Evolutionary conservation across 257 asterid genomes (phyloP).

Genomic region (Coffea canephora): DNA sequence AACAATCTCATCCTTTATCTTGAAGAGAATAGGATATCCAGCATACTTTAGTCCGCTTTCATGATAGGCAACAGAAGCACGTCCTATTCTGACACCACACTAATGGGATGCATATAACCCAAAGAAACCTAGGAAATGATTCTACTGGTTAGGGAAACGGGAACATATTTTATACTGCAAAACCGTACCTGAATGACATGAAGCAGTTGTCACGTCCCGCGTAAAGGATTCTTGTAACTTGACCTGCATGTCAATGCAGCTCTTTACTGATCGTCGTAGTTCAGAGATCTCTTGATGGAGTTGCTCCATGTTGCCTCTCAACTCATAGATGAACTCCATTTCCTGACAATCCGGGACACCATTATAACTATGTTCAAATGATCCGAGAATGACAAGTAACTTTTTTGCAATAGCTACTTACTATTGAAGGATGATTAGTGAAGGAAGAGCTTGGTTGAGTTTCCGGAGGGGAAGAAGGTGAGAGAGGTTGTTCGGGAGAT

Average conservation of each 20-base stretch:
- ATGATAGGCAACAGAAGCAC: neutral
- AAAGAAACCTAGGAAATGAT: neutral
- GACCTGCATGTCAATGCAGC: slow-evolving; percentile 66
- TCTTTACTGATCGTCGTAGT: slow-evolving; percentile 61
- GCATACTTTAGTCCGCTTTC: neutral
- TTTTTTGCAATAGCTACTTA: slow-evolving; percentile 31
- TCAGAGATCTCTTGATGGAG: slow-evolving; percentile 73
- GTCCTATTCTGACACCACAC: neutral
- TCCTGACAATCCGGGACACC: slow-evolving; percentile 43
- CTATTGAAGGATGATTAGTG: slow-evolving; percentile 47
- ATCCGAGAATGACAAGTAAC: neutral
- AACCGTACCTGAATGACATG: slow-evolving; percentile 51
- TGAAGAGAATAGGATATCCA: neutral
- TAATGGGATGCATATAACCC: neutral
- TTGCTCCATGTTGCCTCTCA: slow-evolving; percentile 81
- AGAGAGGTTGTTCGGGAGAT: slow-evolving; percentile 42
- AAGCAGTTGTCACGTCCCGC: slow-evolving; percentile 45
- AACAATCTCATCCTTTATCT: neutral
- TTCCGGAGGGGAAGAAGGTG: slow-evolving; percentile 36
- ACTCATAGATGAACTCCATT: slow-evolving; percentile 70
- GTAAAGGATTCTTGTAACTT: slow-evolving; percentile 55
- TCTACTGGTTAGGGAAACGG: neutral
- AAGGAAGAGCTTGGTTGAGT: slow-evolving; percentile 35
- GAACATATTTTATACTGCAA: neutral
- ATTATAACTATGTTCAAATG: slow-evolving; percentile 5